Evolutionary conservation across 441 rosid species (phyloP).

Genomic region (Erodium trifolium): DNA sequence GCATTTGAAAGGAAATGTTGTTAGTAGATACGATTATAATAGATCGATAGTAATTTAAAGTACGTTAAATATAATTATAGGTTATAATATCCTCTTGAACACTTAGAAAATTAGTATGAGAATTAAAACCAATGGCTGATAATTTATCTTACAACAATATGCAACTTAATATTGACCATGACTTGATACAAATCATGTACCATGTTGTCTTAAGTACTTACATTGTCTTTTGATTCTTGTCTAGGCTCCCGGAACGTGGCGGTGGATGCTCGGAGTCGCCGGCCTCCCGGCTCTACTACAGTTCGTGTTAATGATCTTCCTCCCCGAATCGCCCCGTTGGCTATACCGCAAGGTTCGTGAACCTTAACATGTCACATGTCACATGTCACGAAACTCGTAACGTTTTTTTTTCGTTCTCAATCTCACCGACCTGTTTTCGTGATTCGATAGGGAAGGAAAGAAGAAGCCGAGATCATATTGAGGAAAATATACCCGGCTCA

Average conservation of each 20-base stretch:
- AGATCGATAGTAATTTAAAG: too few relatives aligned
- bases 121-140: too few relatives aligned
- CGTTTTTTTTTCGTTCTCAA: too few relatives aligned
- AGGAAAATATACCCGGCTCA: constrained; percentile 44
- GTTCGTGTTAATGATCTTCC: constrained; percentile 17
- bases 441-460: constrained; percentile 45
- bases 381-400: too few relatives aligned
- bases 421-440: not conserved
- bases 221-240: not conserved
- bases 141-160: too few relatives aligned
- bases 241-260: constrained; percentile 17
- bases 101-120: too few relatives aligned
- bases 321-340: constrained; percentile 19
- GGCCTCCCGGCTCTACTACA: constrained; percentile 17
- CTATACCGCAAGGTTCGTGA: constrained; percentile 35
- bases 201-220: not conserved
- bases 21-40: too few relatives aligned
- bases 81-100: too few relatives aligned
- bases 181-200: not conserved
- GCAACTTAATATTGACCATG: too few relatives aligned
- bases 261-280: constrained; percentile 17
- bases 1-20: too few relatives aligned
- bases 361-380: too few relatives aligned
- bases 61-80: too few relatives aligned
- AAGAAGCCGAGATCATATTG: constrained; percentile 50